Evolutionary conservation across 2,329 filamentous ascomycete genomes (phyloP), one percentile per base, ranked within the genome.

Genomic region (Monosporascus sp.): DNA sequence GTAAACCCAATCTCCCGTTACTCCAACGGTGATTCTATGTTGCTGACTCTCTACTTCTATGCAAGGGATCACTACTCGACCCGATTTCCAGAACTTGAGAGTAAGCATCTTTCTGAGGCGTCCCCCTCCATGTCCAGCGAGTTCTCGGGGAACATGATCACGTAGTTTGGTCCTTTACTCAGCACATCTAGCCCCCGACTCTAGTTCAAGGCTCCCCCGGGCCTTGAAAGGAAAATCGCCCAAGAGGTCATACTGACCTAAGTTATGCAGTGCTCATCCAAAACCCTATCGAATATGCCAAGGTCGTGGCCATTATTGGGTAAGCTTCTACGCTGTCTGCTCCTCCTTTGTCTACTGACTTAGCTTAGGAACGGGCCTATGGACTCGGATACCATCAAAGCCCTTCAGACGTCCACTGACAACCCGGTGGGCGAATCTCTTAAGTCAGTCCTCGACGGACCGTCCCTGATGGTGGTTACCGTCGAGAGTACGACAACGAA

Each of bases 61-160:
- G n/a, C 97, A 55, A 85, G 93, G 65, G 94, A 99, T 65, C 91
- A 97, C 72, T 99, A 99, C 74, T 96, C 92, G 9, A 81, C 88
- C 18, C 85, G 93, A 56, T 99, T 97, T 65, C 93, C 94, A 0
- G 93, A 97, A 71, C 82, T 99, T 41, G 94, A 99, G 70, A 81
- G 81, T 20, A 46, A 26, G 43, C 15, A 28, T 26, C 20, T 17
- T n/a, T 17, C 22, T 5, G 31, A 35, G 31, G 5, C 5, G 31
- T 35, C 31, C 9, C 31, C 31, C 9, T 4, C 31, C 31, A 35
- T 35, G 11, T 14, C 28, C 31, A 35, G 31, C 31, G 4, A 14
- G 31, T 35, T 14, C 31, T 35, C 31, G 31, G 11, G 31, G 14
- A 35, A 35, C 11, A 35, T 35, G 31, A 35, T 35, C 31, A 35